Percentiles rank a stretch among this genome's conserved stretches.
phyloP scores from a whole-genome alignment of 225 moss, liverwort and hornwort species.

The Asterella californica region DNA sequence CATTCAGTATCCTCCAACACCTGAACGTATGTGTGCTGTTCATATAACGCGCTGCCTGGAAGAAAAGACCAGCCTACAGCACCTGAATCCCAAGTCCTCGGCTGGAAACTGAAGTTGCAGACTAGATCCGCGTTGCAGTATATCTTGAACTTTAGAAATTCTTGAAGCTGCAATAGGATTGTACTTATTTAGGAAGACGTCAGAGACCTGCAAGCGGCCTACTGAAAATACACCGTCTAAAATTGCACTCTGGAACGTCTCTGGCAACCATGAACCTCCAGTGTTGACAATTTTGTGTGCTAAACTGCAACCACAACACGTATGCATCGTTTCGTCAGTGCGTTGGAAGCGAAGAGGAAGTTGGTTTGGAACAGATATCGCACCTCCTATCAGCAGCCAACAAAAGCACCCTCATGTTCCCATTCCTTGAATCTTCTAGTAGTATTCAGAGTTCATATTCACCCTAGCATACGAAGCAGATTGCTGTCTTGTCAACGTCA shows the following conservation, averaged over 20 bases:
- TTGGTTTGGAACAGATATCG: neutral
- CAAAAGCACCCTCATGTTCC: neutral
- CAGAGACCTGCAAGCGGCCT: conserved; percentile 73
- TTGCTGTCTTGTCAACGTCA: neutral
- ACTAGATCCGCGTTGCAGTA: conserved; percentile 68
- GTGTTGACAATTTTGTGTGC: conserved; percentile 58
- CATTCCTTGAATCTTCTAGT: neutral
- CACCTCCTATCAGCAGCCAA: neutral
- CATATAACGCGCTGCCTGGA: neutral
- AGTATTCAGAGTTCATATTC: neutral
- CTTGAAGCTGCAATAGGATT: conserved; percentile 66
- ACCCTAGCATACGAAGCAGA: neutral
- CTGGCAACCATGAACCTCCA: conserved; percentile 61
- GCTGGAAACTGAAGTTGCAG: conserved; percentile 93
- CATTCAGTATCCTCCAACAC: neutral
- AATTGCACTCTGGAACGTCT: conserved; percentile 56
- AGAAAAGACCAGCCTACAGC: neutral
- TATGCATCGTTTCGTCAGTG: neutral
- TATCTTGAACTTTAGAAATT: conserved; percentile 60
- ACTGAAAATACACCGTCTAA: conserved; percentile 63
- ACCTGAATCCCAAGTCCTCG: conserved; percentile 96
- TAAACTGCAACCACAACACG: conserved; percentile 48
- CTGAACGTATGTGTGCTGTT: neutral
- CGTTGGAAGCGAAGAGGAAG: too few relatives aligned
- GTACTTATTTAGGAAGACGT: conserved; percentile 48